Percentiles rank a stretch among this genome's conserved stretches.
Evolutionary conservation across 352 stramenopile genomes (phyloP).

Genomic region (Thraustochytrium sp.): DNA sequence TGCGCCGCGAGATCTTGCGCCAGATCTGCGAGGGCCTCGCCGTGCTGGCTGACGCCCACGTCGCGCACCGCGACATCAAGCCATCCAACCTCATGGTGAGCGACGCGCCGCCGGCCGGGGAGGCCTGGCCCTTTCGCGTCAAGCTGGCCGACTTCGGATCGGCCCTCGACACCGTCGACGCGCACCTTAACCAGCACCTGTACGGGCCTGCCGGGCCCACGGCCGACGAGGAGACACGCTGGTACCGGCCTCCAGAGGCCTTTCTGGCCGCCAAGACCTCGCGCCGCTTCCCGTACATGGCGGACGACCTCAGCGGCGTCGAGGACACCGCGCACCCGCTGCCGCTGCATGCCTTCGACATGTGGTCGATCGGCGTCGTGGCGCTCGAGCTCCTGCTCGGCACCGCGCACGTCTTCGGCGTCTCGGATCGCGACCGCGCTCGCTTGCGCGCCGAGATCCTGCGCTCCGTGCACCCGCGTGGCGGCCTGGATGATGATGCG

Average conservation of each 20-base stretch:
- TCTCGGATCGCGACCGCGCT: background rate
- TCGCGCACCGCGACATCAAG: conserved; percentile 36
- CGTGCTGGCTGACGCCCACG: background rate
- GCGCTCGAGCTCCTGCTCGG: conserved; percentile 31
- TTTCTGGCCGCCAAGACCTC: background rate
- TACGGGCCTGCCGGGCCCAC: background rate
- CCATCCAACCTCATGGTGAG: background rate
- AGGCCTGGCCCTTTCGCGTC: background rate
- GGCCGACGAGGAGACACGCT: conserved; percentile 4
- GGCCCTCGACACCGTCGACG: conserved; percentile 13
- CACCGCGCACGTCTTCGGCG: background rate
- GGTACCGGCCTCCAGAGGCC: conserved; percentile 13
- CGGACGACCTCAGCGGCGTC: background rate
- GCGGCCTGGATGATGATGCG: too few species aligned
- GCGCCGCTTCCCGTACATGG: conserved; percentile 15
- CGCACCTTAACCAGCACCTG: background rate
- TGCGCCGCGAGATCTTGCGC: conserved; percentile 19
- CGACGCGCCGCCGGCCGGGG: background rate
- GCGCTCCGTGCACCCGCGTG: background rate
- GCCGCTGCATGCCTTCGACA: conserved; percentile 21
- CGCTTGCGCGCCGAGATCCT: background rate
- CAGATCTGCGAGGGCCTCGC: conserved; percentile 18
- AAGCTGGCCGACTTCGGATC: conserved; percentile 29
- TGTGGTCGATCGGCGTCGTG: conserved; percentile 30
- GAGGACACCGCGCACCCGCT: background rate